Evolutionary conservation across 2,329 filamentous ascomycete species (phyloP).

Genomic region (Phialemoniopsis sp.): DNA sequence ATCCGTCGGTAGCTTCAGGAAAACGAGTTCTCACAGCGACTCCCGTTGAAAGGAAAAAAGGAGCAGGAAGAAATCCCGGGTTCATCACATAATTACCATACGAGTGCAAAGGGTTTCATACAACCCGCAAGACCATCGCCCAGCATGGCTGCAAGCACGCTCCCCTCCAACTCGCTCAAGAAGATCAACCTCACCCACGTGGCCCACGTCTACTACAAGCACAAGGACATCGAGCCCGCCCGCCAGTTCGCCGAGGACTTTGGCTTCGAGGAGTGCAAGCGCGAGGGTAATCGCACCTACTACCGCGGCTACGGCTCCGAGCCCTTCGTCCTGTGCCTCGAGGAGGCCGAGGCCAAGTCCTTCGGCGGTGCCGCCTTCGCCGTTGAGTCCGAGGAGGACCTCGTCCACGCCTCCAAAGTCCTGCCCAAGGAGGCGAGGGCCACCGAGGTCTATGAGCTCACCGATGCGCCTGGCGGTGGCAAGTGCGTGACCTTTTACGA

Average conservation of each 20-base stretch:
- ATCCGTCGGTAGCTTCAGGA: too few species aligned
- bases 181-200: constrained; percentile 32
- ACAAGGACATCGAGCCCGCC: constrained; percentile 35
- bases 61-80: too few species aligned
- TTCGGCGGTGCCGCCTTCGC: constrained; percentile 57
- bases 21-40: too few species aligned
- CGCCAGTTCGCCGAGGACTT: constrained; percentile 42
- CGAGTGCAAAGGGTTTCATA: too few species aligned
- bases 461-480: constrained; percentile 50
- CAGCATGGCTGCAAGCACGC: constrained; percentile 14
- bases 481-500: constrained; percentile 47
- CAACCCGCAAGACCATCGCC: too few species aligned
- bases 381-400: constrained; percentile 51
- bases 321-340: constrained; percentile 54
- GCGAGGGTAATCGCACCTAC: constrained; percentile 42
- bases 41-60: too few species aligned
- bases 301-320: constrained; percentile 59
- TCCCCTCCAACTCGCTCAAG: constrained; percentile 10
- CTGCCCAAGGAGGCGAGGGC: constrained; percentile 44
- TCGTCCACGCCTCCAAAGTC: constrained; percentile 41
- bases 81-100: too few species aligned
- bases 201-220: constrained; percentile 44
- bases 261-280: constrained; percentile 35
- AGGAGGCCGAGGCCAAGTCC: constrained; percentile 36
- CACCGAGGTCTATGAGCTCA: constrained; percentile 40